Evolutionary conservation across 345 rosid species (phyloP), one percentile per base, ranked within the genome.

Genomic region (Populus euphratica): DNA sequence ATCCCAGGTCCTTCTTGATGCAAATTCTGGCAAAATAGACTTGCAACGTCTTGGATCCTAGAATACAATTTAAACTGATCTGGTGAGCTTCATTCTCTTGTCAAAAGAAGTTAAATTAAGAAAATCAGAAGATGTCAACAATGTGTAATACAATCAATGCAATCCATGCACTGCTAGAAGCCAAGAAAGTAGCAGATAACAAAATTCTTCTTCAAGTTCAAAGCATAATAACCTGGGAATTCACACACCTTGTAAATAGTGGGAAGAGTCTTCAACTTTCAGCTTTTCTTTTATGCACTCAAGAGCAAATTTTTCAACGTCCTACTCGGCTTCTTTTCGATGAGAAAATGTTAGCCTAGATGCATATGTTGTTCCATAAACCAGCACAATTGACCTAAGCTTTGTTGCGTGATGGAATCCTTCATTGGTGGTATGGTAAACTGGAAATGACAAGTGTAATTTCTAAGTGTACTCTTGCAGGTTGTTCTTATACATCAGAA

Each of bases 31-130:
- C 59, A 80, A 63, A 73, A 83, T 80, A 33, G 71, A 70, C 69
- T 83, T 75, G 83, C 77, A 77, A 29, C n/a, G n/a, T 31, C 33
- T 73, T 35, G 80, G 72, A 72, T 78, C 86, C 86, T 72, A 36
- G 62, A 76, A 13, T 71, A 5, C 2, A 43, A 23, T 29, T 5
- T 33, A 33, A 33, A 33, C 4, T 33, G 36, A 33, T 0, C 3
- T 33, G 35, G 35, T 0, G 35, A 33, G 35, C 35, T 33, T 33
- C 35, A 33, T 4, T 33, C 35, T 33, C 35, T 33, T 33, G 44
- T 41, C 12, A 41, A 10, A 41, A 41, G 2, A 5, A 9, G 31
- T 18, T 8, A 0, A 41, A 41, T 11, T 33, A 52, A 38, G 6
- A 50, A 5, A 39, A 44, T 64, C 27, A 18, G 13, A 20, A 33